Base-by-base conservation (phyloP, 176 grass and related monocot species). In the Alloteropsis semialata region DNA sequence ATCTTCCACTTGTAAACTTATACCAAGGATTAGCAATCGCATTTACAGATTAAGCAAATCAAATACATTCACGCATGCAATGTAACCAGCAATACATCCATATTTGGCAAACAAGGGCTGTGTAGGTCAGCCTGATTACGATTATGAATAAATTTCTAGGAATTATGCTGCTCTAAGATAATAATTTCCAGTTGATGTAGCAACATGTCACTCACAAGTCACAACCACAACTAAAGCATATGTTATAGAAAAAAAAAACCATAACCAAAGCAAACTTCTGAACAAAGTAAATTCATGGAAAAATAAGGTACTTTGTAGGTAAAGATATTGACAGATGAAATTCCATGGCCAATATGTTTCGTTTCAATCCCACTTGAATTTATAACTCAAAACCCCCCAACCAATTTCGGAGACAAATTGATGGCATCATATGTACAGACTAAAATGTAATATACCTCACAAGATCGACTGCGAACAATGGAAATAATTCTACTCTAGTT, bases 341-440 rank as follows among this genome's bases (percentile, higher is more conserved):
- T 59, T 34, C 27, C 22, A 55, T 65, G 5, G 8, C 6, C 55
- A 78, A 36, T 42, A 83, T 88, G 61, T 28, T 71, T 3, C 36
- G 4, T 73, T 88, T 78, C n/a, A 18, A 29, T 79, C 12, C 55
- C 29, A 39, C 59, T 17, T 74, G 67, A 24, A 79, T 39, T 57
- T 84, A 79, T 56, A 79, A 84, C 84, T 89, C 60, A 61, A 68
- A 54, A 81, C 28, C 43, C 43, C 41, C 28, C 82, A 75, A 81
- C 25, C 50, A 81, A 76, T 85, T 50, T 71, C 15, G 33, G 33
- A 71, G 19, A 78, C 63, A 81, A 84, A 75, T 53, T 59, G 42
- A 89, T 82, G 58, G 25, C 33, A 69, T 27, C 25, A 69, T 81
- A 85, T 89, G 39, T 81, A 85, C 77, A 89, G 24, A 21, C 25